These are phyloP conservation scores for Buddleja alternifolia DNA, from an alignment of 257 asterid genomes.

Conservation along the genomic window DNA sequence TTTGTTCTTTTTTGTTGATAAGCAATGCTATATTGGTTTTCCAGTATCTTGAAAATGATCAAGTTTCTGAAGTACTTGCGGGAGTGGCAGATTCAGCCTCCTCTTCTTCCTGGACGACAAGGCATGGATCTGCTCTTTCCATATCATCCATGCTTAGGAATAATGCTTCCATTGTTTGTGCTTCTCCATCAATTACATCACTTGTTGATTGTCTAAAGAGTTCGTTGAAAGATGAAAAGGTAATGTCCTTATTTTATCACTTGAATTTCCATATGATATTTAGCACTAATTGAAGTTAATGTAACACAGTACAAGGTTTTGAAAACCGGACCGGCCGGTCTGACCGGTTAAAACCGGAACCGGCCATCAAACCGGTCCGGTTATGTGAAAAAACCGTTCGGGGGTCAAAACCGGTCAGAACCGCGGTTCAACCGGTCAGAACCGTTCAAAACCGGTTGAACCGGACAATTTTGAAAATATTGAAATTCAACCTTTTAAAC, in stretches of 20 bases:
- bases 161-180: slow-evolving; percentile 62
- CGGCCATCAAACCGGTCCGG: no score
- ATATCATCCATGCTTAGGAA: slow-evolving; percentile 79
- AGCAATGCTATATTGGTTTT: slow-evolving; percentile 22
- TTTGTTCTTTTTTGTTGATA: slow-evolving; percentile 25
- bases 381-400: no score
- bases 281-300: slow-evolving; percentile 4
- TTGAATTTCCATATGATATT: slow-evolving; percentile 12
- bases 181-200: slow-evolving; percentile 54
- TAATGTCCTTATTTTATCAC: slow-evolving; percentile 29
- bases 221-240: slow-evolving; percentile 91
- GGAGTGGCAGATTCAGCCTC: slow-evolving; percentile 68
- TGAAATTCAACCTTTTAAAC: no score
- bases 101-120: slow-evolving; percentile 74
- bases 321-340: no score
- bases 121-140: slow-evolving; percentile 87
- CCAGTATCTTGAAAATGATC: slow-evolving; percentile 80
- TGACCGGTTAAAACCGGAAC: no score
- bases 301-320: background rate
- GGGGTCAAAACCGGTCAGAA: no score
- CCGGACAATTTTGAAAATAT: no score
- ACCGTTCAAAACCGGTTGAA: no score
- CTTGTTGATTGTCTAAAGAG: slow-evolving; percentile 66
- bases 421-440: no score
- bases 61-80: slow-evolving; percentile 65